Evolutionary conservation across 345 rosid genomes (phyloP).

Genomic region (Salix arbutifolia): DNA sequence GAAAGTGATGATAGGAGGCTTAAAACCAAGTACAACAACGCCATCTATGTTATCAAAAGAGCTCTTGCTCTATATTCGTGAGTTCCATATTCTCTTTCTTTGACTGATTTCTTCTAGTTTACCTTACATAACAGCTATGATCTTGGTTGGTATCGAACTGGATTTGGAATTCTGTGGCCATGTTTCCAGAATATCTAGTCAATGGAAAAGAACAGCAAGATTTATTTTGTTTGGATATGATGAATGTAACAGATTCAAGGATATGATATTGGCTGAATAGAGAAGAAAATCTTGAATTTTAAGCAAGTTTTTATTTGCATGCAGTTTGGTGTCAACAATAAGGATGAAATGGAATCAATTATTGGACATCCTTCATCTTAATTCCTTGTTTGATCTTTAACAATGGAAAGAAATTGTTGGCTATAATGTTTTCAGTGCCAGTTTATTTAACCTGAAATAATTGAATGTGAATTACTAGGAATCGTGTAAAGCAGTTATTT

Average conservation of each 20-base stretch:
- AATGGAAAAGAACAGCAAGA: too few species aligned
- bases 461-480: background rate
- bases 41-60: conserved; percentile 78
- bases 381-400: background rate
- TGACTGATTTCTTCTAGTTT: conserved; percentile 1
- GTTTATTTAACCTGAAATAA: background rate
- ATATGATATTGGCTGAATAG: background rate
- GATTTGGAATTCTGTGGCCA: conserved; percentile 5
- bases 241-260: background rate
- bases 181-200: background rate
- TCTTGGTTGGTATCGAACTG: background rate
- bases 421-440: background rate
- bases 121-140: background rate
- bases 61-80: conserved; percentile 90
- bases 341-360: background rate
- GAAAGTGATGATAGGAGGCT: conserved; percentile 86
- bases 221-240: background rate
- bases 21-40: conserved; percentile 86
- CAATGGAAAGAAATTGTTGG: background rate
- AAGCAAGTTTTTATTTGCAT: background rate
- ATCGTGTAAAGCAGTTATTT: background rate
- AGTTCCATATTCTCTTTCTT: conserved; percentile 27
- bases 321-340: background rate
- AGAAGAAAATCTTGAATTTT: background rate
- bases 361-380: background rate